Percentiles rank a stretch among this genome's conserved stretches.
These are phyloP conservation scores for Gentiana dahurica DNA, from an alignment of 257 asterid species.

Conservation along the genomic window DNA sequence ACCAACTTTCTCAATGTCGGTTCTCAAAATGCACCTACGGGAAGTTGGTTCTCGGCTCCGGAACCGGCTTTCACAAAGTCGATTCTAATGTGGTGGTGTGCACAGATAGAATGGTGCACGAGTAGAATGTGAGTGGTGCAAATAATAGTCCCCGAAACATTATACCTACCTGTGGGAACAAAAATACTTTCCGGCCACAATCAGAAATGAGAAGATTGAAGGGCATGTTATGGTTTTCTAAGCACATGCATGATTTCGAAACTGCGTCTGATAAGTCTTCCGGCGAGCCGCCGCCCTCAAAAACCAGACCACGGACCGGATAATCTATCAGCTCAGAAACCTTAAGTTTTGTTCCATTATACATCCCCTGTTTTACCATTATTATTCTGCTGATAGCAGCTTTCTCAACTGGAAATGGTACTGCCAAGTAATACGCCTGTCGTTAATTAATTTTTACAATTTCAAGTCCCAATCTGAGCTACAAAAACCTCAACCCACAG, in stretches of 20 bases:
- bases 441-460: background rate
- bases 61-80: too few species aligned
- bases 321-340: slow-evolving; percentile 52
- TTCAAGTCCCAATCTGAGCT: background rate
- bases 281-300: slow-evolving; percentile 43
- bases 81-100: too few species aligned
- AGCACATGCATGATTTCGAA: slow-evolving; percentile 46
- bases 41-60: too few species aligned
- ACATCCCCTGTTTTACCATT: slow-evolving; percentile 30
- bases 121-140: too few species aligned
- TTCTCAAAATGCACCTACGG: too few species aligned
- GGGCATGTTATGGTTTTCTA: slow-evolving; percentile 50
- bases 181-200: slow-evolving; percentile 49
- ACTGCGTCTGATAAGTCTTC: slow-evolving; percentile 37
- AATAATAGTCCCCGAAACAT: background rate
- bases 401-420: slow-evolving; percentile 60
- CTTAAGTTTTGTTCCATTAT: slow-evolving; percentile 24
- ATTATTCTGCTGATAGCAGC: slow-evolving; percentile 33
- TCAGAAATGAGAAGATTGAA: slow-evolving; percentile 55
- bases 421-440: slow-evolving; percentile 66
- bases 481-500: background rate
- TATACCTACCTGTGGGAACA: slow-evolving; percentile 55
- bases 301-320: slow-evolving; percentile 55
- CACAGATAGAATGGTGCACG: too few species aligned
- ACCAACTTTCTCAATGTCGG: too few species aligned